Conservation (phyloP, 2,329 filamentous ascomycete species). For the Helotiales sp. region DNA sequence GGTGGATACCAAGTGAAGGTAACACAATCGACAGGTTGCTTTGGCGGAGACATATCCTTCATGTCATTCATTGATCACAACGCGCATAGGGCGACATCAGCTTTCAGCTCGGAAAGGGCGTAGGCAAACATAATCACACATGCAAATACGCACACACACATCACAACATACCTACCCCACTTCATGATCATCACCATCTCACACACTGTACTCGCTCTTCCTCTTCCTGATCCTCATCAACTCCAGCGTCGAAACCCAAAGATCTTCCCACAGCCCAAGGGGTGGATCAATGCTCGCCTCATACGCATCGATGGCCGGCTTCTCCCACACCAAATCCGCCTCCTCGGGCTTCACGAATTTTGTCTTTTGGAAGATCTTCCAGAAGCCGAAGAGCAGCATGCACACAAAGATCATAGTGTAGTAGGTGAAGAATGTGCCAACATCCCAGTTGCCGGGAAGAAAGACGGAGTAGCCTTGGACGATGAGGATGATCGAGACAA, state of each 20-base stretch:
- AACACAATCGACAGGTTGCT: no score
- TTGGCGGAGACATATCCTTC: neutral
- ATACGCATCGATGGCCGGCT: conserved; percentile 13
- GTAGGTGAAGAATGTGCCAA: conserved; percentile 12
- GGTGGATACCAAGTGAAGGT: no score
- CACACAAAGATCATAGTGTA: conserved; percentile 16
- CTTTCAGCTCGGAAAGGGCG: neutral
- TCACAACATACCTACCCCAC: neutral
- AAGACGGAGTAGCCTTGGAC: conserved; percentile 16
- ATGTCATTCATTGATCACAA: neutral
- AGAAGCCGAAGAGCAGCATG: conserved; percentile 12
- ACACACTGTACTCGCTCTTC: neutral
- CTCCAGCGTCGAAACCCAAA: neutral
- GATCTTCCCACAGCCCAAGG: conserved; percentile 2
- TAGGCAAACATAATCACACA: conserved; percentile 1
- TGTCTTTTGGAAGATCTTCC: conserved; percentile 18
- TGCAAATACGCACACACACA: neutral
- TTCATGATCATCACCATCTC: neutral
- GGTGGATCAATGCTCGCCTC: neutral
- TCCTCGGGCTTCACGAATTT: conserved; percentile 13
- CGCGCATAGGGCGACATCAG: neutral
- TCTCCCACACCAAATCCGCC: conserved; percentile 15
- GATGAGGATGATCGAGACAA: conserved; percentile 7
- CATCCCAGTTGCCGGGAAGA: conserved; percentile 10
- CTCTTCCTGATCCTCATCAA: neutral